These are phyloP conservation scores for Cyclanthera cordifolia DNA, from an alignment of 306 rosid species.

Conservation along the genomic window DNA sequence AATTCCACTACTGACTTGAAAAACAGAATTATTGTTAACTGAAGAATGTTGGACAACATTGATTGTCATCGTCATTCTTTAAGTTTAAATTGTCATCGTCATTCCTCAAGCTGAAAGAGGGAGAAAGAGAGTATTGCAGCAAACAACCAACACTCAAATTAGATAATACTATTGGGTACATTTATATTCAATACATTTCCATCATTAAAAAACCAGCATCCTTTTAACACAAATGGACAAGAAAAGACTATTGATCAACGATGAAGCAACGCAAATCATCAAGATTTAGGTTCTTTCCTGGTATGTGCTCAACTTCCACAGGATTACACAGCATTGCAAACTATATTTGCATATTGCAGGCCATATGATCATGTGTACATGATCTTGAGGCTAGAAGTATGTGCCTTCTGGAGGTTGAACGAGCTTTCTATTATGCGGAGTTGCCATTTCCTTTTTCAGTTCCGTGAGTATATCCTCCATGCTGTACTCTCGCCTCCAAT, in stretches of 20 bases:
- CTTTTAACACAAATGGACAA: conserved; percentile 6
- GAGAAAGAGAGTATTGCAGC: too few species aligned
- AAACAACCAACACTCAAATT: conserved; percentile 9
- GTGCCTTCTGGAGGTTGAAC: conserved; percentile 99
- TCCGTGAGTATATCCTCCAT: conserved; percentile 98
- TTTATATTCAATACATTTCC: conserved; percentile 4
- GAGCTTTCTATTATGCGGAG: conserved; percentile 90
- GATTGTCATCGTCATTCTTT: too few species aligned
- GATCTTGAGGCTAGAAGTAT: conserved; percentile 59
- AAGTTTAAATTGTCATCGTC: too few species aligned
- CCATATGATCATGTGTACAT: conserved; percentile 11
- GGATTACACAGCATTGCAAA: conserved; percentile 66
- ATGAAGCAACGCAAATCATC: conserved; percentile 11
- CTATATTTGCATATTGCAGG: conserved; percentile 40
- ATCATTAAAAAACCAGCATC: conserved; percentile 10
- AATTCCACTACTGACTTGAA: too few species aligned
- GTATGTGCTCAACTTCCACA: conserved; percentile 17
- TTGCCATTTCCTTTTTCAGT: conserved; percentile 98
- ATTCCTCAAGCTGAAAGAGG: too few species aligned
- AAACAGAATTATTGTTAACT: too few species aligned
- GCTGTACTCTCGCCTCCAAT: conserved; percentile 96
- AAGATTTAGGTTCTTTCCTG: conserved; percentile 1
- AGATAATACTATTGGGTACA: conserved; percentile 3
- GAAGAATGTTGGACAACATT: too few species aligned
- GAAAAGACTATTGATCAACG: conserved; percentile 7